These are phyloP conservation scores for Pilaira anomala DNA, from an alignment of 192 early-diverging fungal species.

Conservation along the genomic window DNA sequence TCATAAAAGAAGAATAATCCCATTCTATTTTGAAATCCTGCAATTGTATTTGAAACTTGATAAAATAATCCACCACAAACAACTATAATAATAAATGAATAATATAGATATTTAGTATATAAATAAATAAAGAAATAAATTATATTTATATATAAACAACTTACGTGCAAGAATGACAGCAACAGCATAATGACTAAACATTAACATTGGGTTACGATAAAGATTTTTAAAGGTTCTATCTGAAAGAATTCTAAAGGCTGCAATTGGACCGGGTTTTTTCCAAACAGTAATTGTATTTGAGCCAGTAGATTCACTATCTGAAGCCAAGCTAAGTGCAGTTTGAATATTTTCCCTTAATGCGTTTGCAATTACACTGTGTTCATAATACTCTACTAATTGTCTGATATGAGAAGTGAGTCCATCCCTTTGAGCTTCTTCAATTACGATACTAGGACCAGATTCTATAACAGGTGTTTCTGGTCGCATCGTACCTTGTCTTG, in stretches of 20 bases:
- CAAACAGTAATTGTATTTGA: constrained; percentile 19
- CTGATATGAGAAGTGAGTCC: constrained; percentile 36
- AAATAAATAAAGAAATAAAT: not conserved
- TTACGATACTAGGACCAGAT: constrained; percentile 8
- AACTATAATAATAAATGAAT: constrained; percentile 2
- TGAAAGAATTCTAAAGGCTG: constrained; percentile 71
- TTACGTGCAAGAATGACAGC: constrained; percentile 58
- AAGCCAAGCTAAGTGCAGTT: not conserved
- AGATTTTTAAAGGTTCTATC: constrained; percentile 79
- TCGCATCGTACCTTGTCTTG: not conserved
- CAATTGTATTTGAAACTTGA: constrained; percentile 55
- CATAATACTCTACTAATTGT: constrained; percentile 32
- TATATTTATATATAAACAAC: no score
- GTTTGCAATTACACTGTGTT: constrained; percentile 20
- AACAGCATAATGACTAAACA: constrained; percentile 71
- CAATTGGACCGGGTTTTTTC: constrained; percentile 55
- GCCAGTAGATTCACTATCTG: not conserved
- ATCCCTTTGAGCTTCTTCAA: constrained; percentile 10
- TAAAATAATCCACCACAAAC: constrained; percentile 62
- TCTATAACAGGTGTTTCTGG: not conserved
- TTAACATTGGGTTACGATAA: constrained; percentile 74
- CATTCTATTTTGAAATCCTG: constrained; percentile 61
- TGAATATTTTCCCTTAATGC: not conserved
- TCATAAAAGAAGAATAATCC: constrained; percentile 69
- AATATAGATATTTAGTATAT: not conserved